Evolutionary conservation across 495 filamentous ascomycete genomes (phyloP), one percentile per base, ranked within the genome.

Genomic region (Aspergillus nidulans): DNA sequence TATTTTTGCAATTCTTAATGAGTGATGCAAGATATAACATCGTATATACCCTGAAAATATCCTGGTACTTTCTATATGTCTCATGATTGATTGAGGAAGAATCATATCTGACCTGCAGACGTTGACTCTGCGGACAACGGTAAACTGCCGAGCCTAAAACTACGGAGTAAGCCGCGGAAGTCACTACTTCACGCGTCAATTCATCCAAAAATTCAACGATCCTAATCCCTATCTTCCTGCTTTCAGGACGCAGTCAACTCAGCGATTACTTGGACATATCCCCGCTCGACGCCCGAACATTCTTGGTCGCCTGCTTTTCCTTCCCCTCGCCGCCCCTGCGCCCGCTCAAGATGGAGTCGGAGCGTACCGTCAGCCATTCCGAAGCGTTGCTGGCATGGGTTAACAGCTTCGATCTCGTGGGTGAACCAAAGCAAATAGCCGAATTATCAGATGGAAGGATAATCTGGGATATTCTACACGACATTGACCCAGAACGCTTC

Each of bases 361-460:
- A 77, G 65, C 73, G 72, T 58, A 71, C 63, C 18, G 70, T 73
- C 54, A 74, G 69, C 57, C 72, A 74, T 60, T 79, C 79, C 58
- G 71, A 75, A 60, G 81, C 80, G 56, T 68, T 85, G 50, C 60
- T 83, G 58, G 79, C 82, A 72, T 85, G 81, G 81, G 72, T 81
- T 62, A 82, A 81, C 65, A 75, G 71, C 63, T 79, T 81, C 61
- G 69, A 74, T 40, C 61, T 80, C 3, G 47, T 25, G 20, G 69
- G 70, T 30, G 69, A 72, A 57, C 75, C 69, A 23, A 70, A 80
- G 48, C 66, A 70, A 28, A 67, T 83, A 52, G 79, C 81, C 53
- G 84, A 91, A 60, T 77, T 96, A 62, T 84, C 80, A 49, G 87
- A 95, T 68, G 91, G 90, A 44, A 77, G 81, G 47, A 78, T 88